Percentiles rank a stretch among this genome's conserved stretches.
Conservation (phyloP, 1,284 basidiomycete genomes). For the Cronartium quercuum region DNA sequence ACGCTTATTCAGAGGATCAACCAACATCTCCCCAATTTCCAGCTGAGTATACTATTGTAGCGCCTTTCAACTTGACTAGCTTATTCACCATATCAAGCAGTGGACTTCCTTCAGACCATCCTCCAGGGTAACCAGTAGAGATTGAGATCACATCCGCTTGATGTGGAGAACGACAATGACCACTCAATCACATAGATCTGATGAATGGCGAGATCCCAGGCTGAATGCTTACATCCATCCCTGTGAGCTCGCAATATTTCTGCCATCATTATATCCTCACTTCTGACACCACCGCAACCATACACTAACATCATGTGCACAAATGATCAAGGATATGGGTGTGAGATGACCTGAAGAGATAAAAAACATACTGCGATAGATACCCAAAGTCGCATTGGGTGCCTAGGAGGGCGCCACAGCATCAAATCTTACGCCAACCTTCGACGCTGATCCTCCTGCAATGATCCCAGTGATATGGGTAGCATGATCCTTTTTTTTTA, state of each 20-base stretch:
- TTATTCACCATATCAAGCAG: constrained; percentile 18
- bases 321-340: not conserved
- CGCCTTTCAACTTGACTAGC: constrained; percentile 6
- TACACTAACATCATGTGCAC: not conserved
- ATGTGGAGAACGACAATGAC: not conserved
- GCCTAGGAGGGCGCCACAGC: constrained; percentile 31
- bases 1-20: not conserved
- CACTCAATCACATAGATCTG: too few relatives aligned
- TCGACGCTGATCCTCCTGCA: not conserved
- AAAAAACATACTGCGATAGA: constrained; percentile 8
- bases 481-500: constrained; percentile 6
- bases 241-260: constrained; percentile 13
- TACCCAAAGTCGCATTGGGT: constrained; percentile 29
- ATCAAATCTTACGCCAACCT: constrained; percentile 16
- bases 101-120: constrained; percentile 17
- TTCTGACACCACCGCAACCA: not conserved
- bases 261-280: constrained; percentile 16
- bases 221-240: constrained; percentile 17
- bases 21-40: constrained; percentile 31
- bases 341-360: not conserved
- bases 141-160: constrained; percentile 25
- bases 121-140: constrained; percentile 18
- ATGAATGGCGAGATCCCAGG: too few relatives aligned
- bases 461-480: constrained; percentile 35
- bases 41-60: constrained; percentile 16